Conservation (phyloP, 1,284 basidiomycete genomes). For the Cryptococcus neoformans region DNA sequence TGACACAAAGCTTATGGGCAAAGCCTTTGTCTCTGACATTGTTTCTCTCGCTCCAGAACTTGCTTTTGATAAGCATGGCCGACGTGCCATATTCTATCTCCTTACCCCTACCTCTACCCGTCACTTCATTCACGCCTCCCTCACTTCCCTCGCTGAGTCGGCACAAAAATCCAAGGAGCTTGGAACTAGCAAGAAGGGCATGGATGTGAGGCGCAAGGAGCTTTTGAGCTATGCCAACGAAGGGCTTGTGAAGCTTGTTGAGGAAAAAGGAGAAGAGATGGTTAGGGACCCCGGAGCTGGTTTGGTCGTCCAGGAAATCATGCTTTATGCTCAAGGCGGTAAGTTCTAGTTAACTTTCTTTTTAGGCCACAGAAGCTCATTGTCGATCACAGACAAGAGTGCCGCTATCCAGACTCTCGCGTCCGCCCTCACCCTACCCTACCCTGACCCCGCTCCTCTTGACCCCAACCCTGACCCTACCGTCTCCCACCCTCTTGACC, state of each 20-base stretch:
- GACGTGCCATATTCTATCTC: slow-evolving; percentile 74
- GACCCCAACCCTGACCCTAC: slow-evolving; percentile 24
- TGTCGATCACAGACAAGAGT: slow-evolving; percentile 62
- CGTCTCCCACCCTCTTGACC: slow-evolving; percentile 65
- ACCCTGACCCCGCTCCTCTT: slow-evolving; percentile 51
- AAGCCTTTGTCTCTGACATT: slow-evolving; percentile 63
- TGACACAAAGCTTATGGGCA: slow-evolving; percentile 79
- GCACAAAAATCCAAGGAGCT: slow-evolving; percentile 51
- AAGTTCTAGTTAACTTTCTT: slow-evolving; percentile 30
- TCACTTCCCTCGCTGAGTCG: slow-evolving; percentile 64
- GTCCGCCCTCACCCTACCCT: slow-evolving; percentile 56
- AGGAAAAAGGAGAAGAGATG: slow-evolving; percentile 58
- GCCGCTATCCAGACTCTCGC: slow-evolving; percentile 61
- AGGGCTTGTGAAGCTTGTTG: slow-evolving; percentile 64
- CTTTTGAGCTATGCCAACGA: slow-evolving; percentile 66
- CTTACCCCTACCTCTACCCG: slow-evolving; percentile 70
- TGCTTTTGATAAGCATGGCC: slow-evolving; percentile 53
- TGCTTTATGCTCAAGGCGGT: slow-evolving; percentile 80
- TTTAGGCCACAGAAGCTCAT: neutral
- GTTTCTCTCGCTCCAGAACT: slow-evolving; percentile 56
- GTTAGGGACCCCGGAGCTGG: slow-evolving; percentile 72
- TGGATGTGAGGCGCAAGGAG: slow-evolving; percentile 61
- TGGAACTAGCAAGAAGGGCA: slow-evolving; percentile 66
- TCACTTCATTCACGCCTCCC: slow-evolving; percentile 77
- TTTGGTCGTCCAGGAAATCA: slow-evolving; percentile 69